These are phyloP conservation scores for Cordyceps cicadae DNA, from an alignment of 2,329 filamentous ascomycete species.

Conservation along the genomic window DNA sequence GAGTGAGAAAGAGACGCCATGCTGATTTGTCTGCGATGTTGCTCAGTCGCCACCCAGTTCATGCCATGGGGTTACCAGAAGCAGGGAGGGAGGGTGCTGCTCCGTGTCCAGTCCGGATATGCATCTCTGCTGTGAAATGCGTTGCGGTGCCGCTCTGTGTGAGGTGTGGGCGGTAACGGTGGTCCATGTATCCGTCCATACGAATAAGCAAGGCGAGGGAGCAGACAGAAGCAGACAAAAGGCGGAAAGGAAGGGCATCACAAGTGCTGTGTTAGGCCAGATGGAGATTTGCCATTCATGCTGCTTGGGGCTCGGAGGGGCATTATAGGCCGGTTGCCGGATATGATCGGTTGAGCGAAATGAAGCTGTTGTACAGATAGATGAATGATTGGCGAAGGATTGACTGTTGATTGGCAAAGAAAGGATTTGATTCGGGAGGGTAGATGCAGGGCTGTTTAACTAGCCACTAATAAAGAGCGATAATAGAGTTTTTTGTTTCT, in stretches of 20 bases:
- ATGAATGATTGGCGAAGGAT: not conserved
- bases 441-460: not conserved
- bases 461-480: too few species aligned
- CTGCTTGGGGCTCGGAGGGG: not conserved
- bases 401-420: not conserved
- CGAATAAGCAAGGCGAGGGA: too few species aligned
- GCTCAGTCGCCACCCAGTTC: not conserved
- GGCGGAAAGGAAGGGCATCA: not conserved
- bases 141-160: not conserved
- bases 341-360: not conserved
- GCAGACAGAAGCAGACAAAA: not conserved
- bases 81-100: not conserved
- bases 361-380: not conserved
- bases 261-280: not conserved
- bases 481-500: too few species aligned
- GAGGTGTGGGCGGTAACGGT: not conserved
- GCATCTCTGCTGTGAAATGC: not conserved
- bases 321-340: not conserved
- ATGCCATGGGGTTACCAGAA: not conserved
- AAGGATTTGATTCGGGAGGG: not conserved
- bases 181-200: not conserved
- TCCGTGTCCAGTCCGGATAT: constrained; percentile 5
- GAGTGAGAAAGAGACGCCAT: not conserved
- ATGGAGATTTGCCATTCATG: not conserved
- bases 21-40: constrained; percentile 7